Conservation (phyloP, 768 basidiomycete genomes). For the Mycena kentingensis region DNA sequence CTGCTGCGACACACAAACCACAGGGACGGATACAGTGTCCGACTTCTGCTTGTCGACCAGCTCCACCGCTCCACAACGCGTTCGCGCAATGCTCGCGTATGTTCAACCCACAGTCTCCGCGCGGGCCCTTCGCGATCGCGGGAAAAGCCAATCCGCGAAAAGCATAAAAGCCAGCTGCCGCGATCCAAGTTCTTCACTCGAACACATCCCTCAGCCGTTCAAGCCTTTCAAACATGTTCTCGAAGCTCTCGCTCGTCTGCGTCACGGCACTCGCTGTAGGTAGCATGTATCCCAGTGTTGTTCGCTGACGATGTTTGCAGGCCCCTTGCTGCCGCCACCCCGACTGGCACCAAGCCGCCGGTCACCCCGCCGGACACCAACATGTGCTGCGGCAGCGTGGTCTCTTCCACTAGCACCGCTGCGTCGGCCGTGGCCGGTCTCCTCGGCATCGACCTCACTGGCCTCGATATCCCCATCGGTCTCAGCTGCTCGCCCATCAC, state of each 20-base stretch:
- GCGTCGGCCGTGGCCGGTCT: background rate
- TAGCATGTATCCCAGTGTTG: no score
- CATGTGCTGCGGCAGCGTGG: background rate
- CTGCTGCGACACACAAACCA: no score
- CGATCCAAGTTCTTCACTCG: background rate
- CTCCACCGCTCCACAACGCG: background rate
- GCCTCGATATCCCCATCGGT: constrained; percentile 6
- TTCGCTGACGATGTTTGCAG: no score
- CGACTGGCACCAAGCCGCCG: background rate
- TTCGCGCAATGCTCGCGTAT: no score
- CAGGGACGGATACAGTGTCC: no score
- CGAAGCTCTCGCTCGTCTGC: background rate
- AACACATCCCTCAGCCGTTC: background rate
- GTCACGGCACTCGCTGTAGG: background rate
- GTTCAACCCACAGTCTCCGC: no score
- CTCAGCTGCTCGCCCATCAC: constrained; percentile 10
- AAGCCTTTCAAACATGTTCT: background rate
- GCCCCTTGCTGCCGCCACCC: no score
- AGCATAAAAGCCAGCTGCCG: background rate
- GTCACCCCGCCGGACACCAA: background rate
- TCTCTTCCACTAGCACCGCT: background rate
- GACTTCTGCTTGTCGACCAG: background rate
- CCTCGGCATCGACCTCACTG: constrained; percentile 7
- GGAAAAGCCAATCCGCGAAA: background rate
- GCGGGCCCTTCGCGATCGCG: background rate